Base-by-base conservation (phyloP, 2,329 filamentous ascomycete species). In the Amauroascus niger region DNA sequence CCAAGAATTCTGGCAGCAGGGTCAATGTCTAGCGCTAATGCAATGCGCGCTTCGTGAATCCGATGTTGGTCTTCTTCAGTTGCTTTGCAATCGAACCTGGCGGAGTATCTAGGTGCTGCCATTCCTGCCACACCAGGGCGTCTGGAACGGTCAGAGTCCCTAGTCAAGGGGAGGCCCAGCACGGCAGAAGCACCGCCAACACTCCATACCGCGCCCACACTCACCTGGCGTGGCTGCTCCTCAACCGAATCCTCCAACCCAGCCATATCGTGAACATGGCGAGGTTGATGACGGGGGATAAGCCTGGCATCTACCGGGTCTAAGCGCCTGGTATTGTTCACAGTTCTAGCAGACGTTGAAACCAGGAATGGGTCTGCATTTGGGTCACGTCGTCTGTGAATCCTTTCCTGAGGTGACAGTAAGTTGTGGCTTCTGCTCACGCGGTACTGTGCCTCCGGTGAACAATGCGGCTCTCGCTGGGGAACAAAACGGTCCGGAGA, bases 21-120 rank as follows among this genome's bases (percentile, higher is more conserved):
- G 64, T 95, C 83, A 56, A 97, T 77, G n/a, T 87, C 79, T 49
- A 97, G 75, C 2, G 93, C 93, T 14, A 84, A 74, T 7, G 90
- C 89, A 53, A 98, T 71, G 26, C 88, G 81, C 39, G 79, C 79
- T 62, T 86, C 81, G 64, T 95, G 86, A 50, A 79, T 81, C 54
- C 84, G 80, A 11, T 77, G 71, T 39, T 88, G 81, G 35, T 86
- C 80, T 35, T 80, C 76, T 1, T 74, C 69, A 33, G 74, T 74
- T 20, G 67, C 64, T 50, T 69, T 71, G 37, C 75, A 71, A 32
- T 80, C 65, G 62, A 83, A 85, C 50, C 72, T 74, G 44, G 78
- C 81, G 30, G 71, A 74, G 64, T 80, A 79, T 60, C 79, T 68
- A 5, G 83, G 85, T 37, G 87, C 87, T 64, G 82, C 87, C 1